Percentiles rank a stretch among this genome's conserved stretches.
These are phyloP conservation scores for Epichloe elymi DNA, from an alignment of 2,329 filamentous ascomycete genomes.

Conservation along the genomic window DNA sequence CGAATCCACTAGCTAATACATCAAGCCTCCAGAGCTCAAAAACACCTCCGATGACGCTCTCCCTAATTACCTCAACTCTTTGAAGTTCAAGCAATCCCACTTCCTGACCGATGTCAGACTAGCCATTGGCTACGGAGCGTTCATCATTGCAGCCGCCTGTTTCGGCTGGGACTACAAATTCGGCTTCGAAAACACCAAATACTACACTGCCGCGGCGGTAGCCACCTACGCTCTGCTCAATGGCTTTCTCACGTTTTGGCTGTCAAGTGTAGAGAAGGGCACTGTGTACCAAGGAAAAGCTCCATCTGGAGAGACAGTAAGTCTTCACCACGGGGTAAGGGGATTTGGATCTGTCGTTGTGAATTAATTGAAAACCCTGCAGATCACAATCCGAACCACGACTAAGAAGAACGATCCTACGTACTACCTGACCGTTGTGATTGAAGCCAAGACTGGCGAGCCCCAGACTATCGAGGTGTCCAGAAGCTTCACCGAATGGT, in stretches of 20 bases:
- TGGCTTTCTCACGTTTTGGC: slow-evolving; percentile 66
- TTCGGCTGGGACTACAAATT: slow-evolving; percentile 88
- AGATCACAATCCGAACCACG: slow-evolving; percentile 62
- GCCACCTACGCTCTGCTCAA: slow-evolving; percentile 70
- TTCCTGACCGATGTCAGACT: slow-evolving; percentile 71
- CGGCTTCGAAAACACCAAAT: slow-evolving; percentile 77
- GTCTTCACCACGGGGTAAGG: slow-evolving; percentile 4
- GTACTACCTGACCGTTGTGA: slow-evolving; percentile 61
- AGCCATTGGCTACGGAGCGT: slow-evolving; percentile 68
- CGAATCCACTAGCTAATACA: background rate
- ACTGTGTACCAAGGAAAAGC: slow-evolving; percentile 64
- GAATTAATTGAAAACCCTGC: slow-evolving; percentile 4
- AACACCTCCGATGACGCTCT: slow-evolving; percentile 94
- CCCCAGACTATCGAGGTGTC: slow-evolving; percentile 38
- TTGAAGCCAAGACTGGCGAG: slow-evolving; percentile 27
- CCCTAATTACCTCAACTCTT: slow-evolving; percentile 79
- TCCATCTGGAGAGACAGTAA: slow-evolving; percentile 53
- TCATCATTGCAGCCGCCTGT: slow-evolving; percentile 65
- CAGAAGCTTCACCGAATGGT: slow-evolving; percentile 62
- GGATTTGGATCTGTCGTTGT: background rate
- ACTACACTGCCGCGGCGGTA: slow-evolving; percentile 69
- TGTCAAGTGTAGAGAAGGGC: slow-evolving; percentile 69
- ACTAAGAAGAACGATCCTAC: slow-evolving; percentile 69
- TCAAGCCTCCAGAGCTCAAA: slow-evolving; percentile 60
- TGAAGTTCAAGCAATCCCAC: slow-evolving; percentile 76